Evolutionary conservation across 257 asterid species (phyloP).

Genomic region (Plantago major): DNA sequence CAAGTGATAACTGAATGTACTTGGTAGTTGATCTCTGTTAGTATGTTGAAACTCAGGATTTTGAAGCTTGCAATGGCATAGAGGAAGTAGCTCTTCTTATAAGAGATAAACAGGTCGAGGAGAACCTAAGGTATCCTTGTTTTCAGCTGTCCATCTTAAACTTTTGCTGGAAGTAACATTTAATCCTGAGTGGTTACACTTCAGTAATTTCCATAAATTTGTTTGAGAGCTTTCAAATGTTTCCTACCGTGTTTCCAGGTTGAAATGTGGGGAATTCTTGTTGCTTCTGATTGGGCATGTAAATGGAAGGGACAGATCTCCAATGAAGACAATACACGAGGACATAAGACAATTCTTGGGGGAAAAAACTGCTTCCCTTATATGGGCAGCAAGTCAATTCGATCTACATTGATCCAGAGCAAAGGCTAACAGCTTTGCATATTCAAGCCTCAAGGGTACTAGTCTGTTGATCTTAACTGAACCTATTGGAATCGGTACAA

Average conservation of each 20-base stretch:
- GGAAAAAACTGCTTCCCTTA: slow-evolving; percentile 82
- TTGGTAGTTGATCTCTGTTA: slow-evolving; percentile 16
- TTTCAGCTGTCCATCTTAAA: slow-evolving; percentile 7
- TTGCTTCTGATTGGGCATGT: slow-evolving; percentile 87
- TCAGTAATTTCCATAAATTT: slow-evolving; percentile 13
- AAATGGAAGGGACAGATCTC: slow-evolving; percentile 72
- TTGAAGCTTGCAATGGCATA: slow-evolving; percentile 88
- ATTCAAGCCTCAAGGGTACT: slow-evolving; percentile 84
- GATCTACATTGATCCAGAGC: slow-evolving; percentile 79
- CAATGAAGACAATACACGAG: slow-evolving; percentile 81
- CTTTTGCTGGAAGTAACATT: slow-evolving; percentile 8
- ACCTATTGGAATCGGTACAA: slow-evolving; percentile 7
- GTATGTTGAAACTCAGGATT: slow-evolving; percentile 42
- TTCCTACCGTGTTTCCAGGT: slow-evolving; percentile 35
- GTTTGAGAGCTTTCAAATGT: neutral
- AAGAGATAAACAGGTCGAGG: slow-evolving; percentile 76
- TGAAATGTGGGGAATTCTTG: slow-evolving; percentile 90
- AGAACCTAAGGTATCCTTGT: slow-evolving; percentile 56
- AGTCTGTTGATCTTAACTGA: slow-evolving; percentile 78
- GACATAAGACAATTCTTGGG: slow-evolving; percentile 76
- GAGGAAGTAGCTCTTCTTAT: slow-evolving; percentile 84
- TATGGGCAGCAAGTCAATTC: slow-evolving; percentile 95
- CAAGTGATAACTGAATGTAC: neutral
- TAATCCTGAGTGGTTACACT: neutral
- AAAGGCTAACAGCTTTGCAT: slow-evolving; percentile 74